Evolutionary conservation across 2,329 filamentous ascomycete genomes (phyloP), one percentile per base, ranked within the genome.

Genomic region (Phyllosticta citrichinensis): DNA sequence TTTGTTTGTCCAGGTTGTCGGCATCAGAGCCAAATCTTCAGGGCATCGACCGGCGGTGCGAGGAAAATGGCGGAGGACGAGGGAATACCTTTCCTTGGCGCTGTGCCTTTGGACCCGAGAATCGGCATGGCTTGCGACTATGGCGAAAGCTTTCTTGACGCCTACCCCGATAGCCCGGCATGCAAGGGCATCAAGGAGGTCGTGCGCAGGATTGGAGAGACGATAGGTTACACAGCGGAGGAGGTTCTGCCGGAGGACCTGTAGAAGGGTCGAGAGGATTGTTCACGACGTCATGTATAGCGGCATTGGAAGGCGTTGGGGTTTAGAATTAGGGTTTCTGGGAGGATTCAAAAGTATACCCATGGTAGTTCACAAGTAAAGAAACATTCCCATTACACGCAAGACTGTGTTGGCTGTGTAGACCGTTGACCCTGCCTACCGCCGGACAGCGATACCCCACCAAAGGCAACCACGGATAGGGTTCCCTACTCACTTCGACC

Each of bases 91-190:
- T 99, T 96, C 72, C 75, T 99, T 25, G 94, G 94, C 0, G 83
- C 88, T 12, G 92, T 99, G 12, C 94, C 94, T 47, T 77, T 99
- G 58, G 94, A 99, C 70, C 93, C 94, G 3, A 81, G 93, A 64
- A 96, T 99, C 66, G 89, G 94, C 9, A 95, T 97, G 89, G 88
- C 92, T 2, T 97, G 93, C 70, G 94, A 99, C 74, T 97, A 89
- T 74, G 94, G 95, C 5, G 94, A 99, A 82, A 97, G 91, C 74
- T 99, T 95, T 75, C 89, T 97, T 70, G 92, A 97, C 70, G 87
- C 86, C 24, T 99, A 91, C 73, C 91, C 93, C 0, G 92, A 97
- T 67, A 96, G 91, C 66, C 93, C 94, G 35, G 92, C 94, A 1
- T 96, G 91, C 69, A 79, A 81, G 66, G 92, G 93, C 2, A 83